Evolutionary conservation across 805 yeast genomes (phyloP).

Genomic region (Candida vaughaniae): DNA sequence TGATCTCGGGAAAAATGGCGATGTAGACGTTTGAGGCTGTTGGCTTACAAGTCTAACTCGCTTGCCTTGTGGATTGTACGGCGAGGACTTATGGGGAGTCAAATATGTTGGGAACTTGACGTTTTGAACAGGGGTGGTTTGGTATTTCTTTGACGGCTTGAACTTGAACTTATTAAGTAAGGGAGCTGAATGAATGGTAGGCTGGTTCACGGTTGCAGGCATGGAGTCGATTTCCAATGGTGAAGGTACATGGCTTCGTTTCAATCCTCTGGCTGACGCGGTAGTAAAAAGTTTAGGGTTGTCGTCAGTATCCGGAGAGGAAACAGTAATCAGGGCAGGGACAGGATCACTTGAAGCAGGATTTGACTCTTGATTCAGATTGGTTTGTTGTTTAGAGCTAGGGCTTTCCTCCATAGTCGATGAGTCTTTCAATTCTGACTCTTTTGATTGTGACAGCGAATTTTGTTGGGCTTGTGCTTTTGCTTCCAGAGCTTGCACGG

Average conservation of each 20-base stretch:
- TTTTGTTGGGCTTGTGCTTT: neutral
- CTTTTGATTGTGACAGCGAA: too few species aligned
- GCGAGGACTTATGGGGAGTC: slow-evolving; percentile 16
- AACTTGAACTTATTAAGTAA: slow-evolving; percentile 12
- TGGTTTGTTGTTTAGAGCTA: neutral
- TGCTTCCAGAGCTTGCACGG: neutral
- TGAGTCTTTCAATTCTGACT: neutral
- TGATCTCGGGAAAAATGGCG: slow-evolving; percentile 9
- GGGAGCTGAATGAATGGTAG: slow-evolving; percentile 36
- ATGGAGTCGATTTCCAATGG: slow-evolving; percentile 23
- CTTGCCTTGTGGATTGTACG: slow-evolving; percentile 10
- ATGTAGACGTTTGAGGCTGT: slow-evolving; percentile 13
- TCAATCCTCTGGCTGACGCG: slow-evolving; percentile 21
- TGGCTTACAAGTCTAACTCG: slow-evolving; percentile 13
- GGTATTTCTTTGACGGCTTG: slow-evolving; percentile 4
- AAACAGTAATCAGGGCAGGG: neutral
- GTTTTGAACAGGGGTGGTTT: slow-evolving; percentile 11
- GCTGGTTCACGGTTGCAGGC: slow-evolving; percentile 10
- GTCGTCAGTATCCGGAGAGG: neutral
- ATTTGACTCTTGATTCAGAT: neutral
- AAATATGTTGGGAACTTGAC: slow-evolving; percentile 13
- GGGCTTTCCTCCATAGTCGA: neutral
- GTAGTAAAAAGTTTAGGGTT: slow-evolving; percentile 3
- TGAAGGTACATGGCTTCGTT: slow-evolving; percentile 31
- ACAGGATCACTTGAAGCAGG: neutral